A percentile compares a stretch with the other conserved stretches of the same genome.
These are phyloP conservation scores for Nectriaceae sp. DNA, from an alignment of 2,329 filamentous ascomycete species.

Conservation along the genomic window DNA sequence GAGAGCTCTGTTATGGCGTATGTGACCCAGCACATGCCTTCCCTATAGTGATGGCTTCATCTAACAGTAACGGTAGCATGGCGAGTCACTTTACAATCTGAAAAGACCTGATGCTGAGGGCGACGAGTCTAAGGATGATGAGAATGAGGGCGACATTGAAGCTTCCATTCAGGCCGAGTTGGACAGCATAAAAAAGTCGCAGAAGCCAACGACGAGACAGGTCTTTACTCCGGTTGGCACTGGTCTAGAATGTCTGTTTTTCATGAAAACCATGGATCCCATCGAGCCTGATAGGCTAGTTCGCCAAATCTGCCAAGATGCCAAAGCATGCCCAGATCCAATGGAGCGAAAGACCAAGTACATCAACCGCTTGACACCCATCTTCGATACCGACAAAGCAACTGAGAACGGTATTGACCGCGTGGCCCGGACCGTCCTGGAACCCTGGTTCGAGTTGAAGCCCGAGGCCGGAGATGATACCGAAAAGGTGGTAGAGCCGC, in stretches of 20 bases:
- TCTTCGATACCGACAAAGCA: constrained; percentile 60
- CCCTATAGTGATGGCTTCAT: neutral
- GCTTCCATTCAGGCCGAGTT: constrained; percentile 72
- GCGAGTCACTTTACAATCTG: constrained; percentile 61
- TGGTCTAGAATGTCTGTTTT: constrained; percentile 64
- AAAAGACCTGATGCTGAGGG: constrained; percentile 35
- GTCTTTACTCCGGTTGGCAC: constrained; percentile 56
- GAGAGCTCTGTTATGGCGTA: constrained; percentile 67
- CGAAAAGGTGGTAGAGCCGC: constrained; percentile 12
- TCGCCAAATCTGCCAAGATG: constrained; percentile 57
- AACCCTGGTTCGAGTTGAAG: constrained; percentile 59
- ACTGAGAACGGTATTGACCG: constrained; percentile 68
- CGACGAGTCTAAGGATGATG: constrained; percentile 35
- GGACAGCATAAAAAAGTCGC: constrained; percentile 55
- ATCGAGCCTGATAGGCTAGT: constrained; percentile 59
- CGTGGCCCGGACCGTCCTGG: constrained; percentile 63
- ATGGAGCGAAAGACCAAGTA: constrained; percentile 54
- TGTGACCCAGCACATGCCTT: constrained; percentile 15
- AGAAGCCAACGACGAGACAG: constrained; percentile 44
- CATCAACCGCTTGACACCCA: constrained; percentile 59
- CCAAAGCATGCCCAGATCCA: constrained; percentile 43
- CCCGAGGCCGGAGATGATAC: constrained; percentile 20
- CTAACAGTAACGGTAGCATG: constrained; percentile 53
- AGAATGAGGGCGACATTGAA: constrained; percentile 66
- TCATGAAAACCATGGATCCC: constrained; percentile 57